These are phyloP conservation scores for Neoconidiobolus thromboides DNA, from an alignment of 371 early-diverging fungal genomes.

Conservation along the genomic window DNA sequence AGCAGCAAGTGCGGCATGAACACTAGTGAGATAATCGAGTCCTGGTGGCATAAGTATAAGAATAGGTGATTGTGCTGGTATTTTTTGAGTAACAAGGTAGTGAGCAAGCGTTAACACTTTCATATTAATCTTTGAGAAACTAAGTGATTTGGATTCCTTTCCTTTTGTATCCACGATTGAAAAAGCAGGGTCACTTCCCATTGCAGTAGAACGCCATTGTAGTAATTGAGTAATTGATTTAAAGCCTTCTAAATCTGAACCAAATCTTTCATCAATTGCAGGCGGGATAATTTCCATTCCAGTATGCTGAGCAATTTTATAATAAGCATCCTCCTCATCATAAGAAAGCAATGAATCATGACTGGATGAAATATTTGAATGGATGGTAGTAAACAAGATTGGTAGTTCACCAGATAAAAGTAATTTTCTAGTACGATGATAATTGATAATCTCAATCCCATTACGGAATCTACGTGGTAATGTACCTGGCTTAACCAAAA, in stretches of 20 bases:
- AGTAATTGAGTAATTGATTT: constrained; percentile 42
- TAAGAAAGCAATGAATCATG: not conserved
- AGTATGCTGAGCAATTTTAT: constrained; percentile 41
- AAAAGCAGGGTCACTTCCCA: constrained; percentile 48
- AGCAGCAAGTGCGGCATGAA: constrained; percentile 61
- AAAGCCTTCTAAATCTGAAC: constrained; percentile 42
- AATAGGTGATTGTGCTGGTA: constrained; percentile 34
- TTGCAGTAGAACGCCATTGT: constrained; percentile 39
- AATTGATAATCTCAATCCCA: not conserved
- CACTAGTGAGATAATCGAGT: constrained; percentile 44
- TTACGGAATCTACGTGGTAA: constrained; percentile 1
- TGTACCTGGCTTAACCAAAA: not conserved
- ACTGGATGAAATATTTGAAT: not conserved
- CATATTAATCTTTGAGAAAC: constrained; percentile 45
- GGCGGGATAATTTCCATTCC: constrained; percentile 35
- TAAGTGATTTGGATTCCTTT: constrained; percentile 33
- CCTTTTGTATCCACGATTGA: constrained; percentile 32
- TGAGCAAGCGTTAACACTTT: constrained; percentile 45
- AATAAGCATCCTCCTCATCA: constrained; percentile 4
- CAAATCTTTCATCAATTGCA: constrained; percentile 41
- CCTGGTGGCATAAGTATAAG: constrained; percentile 49
- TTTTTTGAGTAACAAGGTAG: constrained; percentile 29
- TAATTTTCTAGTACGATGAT: not conserved
- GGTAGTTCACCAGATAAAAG: not conserved
- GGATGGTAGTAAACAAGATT: not conserved